phyloP scores from a whole-genome alignment of 1,284 basidiomycete genomes.

The Inonotus hispidus region DNA sequence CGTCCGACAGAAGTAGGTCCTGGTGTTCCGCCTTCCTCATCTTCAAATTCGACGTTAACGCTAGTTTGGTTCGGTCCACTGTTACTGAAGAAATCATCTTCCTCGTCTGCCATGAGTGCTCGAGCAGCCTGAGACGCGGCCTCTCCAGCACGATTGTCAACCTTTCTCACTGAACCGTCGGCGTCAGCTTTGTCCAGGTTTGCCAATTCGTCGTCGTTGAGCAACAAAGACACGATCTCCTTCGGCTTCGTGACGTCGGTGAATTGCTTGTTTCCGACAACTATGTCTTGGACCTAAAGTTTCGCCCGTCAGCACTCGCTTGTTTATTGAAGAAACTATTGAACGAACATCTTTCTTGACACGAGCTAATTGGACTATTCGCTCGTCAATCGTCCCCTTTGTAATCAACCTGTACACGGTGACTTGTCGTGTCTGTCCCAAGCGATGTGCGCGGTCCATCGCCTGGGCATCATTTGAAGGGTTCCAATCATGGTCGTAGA shows the following conservation, averaged over 20 bases:
- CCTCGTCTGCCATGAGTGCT: conserved; percentile 79
- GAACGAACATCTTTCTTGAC: conserved; percentile 88
- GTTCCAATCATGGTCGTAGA: conserved; percentile 99
- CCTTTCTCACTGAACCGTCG: conserved; percentile 35
- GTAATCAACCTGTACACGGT: conserved; percentile 98
- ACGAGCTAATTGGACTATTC: conserved; percentile 90
- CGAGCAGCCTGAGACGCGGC: conserved; percentile 39
- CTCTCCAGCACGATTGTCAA: conserved; percentile 33
- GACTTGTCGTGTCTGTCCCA: conserved; percentile 98
- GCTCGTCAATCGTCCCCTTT: conserved; percentile 96
- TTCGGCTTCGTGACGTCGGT: conserved; percentile 91
- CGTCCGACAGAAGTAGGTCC: conserved; percentile 24
- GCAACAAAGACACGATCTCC: conserved; percentile 93
- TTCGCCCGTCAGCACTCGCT: background rate
- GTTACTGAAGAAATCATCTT: conserved; percentile 77
- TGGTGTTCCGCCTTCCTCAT: conserved; percentile 31
- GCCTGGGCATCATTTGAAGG: conserved; percentile 99
- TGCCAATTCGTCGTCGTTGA: conserved; percentile 90
- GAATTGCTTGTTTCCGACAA: conserved; percentile 95
- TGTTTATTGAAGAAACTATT: background rate
- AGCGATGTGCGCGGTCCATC: conserved; percentile 98
- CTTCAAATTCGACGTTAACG: conserved; percentile 29
- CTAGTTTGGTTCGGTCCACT: conserved; percentile 23
- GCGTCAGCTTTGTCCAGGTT: conserved; percentile 36
- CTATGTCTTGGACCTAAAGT: conserved; percentile 92